These are phyloP conservation scores for Hemileia vastatrix DNA, from an alignment of 1,284 basidiomycete genomes.

Conservation along the genomic window DNA sequence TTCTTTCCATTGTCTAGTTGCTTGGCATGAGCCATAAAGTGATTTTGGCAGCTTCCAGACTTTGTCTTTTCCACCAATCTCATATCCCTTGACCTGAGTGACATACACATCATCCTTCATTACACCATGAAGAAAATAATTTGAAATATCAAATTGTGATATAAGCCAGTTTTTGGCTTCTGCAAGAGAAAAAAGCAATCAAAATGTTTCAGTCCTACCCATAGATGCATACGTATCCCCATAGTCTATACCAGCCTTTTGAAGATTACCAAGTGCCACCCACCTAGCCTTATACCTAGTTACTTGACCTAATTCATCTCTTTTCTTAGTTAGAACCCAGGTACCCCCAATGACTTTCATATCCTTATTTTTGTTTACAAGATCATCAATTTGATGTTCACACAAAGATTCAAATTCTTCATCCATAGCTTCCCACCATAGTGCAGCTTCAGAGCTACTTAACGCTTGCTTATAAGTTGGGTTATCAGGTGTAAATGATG, in stretches of 20 bases:
- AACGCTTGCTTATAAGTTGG: no score
- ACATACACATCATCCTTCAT: conserved; percentile 1
- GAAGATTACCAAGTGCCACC: no score
- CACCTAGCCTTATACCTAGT: no score
- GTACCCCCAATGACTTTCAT: conserved; percentile 7
- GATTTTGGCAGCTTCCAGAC: conserved; percentile 3
- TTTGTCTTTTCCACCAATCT: not conserved
- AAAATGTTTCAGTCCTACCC: no score
- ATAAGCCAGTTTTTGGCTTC: not conserved
- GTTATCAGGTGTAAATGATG: no score
- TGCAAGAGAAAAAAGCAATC: not conserved
- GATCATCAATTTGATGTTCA: not conserved
- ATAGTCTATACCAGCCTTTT: no score
- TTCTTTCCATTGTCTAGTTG: not conserved
- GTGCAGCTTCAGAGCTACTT: no score
- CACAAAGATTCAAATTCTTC: not conserved
- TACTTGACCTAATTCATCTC: not conserved
- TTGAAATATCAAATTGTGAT: conserved; percentile 5
- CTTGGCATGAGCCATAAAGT: not conserved
- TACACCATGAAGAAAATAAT: not conserved
- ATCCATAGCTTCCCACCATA: not conserved
- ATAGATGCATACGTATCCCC: no score
- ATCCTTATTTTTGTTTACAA: not conserved
- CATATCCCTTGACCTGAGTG: not conserved
- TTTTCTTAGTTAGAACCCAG: conserved; percentile 2